Evolutionary conservation across 306 rosid species (phyloP), one percentile per base, ranked within the genome.

Genomic region (Luffa aegyptiaca): DNA sequence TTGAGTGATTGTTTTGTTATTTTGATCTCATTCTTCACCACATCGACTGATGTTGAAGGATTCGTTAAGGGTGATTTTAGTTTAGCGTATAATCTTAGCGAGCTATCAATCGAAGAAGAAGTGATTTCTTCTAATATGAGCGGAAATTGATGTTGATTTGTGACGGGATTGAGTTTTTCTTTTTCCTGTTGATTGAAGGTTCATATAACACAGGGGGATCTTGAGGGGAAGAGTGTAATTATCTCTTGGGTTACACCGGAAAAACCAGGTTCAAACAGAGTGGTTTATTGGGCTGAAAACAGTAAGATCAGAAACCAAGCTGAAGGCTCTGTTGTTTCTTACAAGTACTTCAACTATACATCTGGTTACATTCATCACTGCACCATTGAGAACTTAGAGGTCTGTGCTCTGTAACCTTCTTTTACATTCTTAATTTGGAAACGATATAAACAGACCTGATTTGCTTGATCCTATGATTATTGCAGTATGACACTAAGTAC

Each of bases 151-250:
- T 26, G 31, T 26, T 26, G 31, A 26, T 26, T 26, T 26, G 31
- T 26, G 31, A 26, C 56, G 21, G 41, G 49, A 37, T 21, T 9
- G 26, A 41, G 26, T 20, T 44, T 68, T 69, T 51, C 73, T 72
- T 46, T 51, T 78, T 74, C 11, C 17, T 77, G 42, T 70, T 58
- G 12, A 74, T 6, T 72, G 20, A 83, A 94, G 98, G 97, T 95
- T 89, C 98, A 95, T 82, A 88, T 92, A 80, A 92, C 97, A 6
- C 98, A 92, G 86, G 97, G 98, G 79, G 97, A 92, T 73, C 83
- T 36, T 78, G 90, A 56, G 68, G 98, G 98, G 21, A 89, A 72
- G 77, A 87, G 93, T 33, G 87, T 95, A 82, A 91, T 95, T 5
- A 91, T 95, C 57, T 91, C 97, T 58, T 95, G 97, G 97, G 89